phyloP scores from a whole-genome alignment of 108 stramenopile species.

The Seminavis robusta region DNA sequence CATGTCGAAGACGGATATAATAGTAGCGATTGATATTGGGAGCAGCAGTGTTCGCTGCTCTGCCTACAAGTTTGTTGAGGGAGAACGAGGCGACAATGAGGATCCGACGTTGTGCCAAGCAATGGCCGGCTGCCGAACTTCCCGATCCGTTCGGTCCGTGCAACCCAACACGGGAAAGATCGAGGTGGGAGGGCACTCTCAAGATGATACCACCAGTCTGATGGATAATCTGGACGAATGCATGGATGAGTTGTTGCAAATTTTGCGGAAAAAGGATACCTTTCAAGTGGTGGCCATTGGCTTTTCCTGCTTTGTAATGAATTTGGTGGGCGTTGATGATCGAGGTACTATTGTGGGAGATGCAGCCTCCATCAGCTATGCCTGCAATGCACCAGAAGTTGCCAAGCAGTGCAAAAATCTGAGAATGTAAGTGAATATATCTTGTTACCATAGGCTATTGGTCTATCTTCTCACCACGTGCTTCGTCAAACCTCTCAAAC shows the following conservation, averaged over 20 bases:
- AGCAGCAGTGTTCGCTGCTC: constrained; percentile 53
- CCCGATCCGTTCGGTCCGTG: constrained; percentile 24
- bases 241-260: constrained; percentile 45
- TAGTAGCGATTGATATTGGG: constrained; percentile 73
- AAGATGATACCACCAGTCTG: constrained; percentile 22
- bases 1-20: constrained; percentile 22
- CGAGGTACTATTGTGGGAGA: constrained; percentile 26
- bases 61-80: too few species aligned
- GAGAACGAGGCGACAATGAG: background rate
- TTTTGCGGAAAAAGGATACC: background rate
- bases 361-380: constrained; percentile 65
- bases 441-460: background rate
- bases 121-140: constrained; percentile 16
- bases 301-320: constrained; percentile 85
- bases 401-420: constrained; percentile 44
- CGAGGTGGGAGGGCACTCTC: constrained; percentile 2
- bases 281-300: constrained; percentile 59
- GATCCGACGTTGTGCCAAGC: background rate
- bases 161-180: constrained; percentile 53
- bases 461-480: background rate
- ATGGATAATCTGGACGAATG: constrained; percentile 49
- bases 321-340: constrained; percentile 58
- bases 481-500: background rate
- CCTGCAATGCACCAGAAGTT: constrained; percentile 62
- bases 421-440: constrained; percentile 33